A percentile compares a stretch with the other conserved stretches of the same genome.
These are phyloP conservation scores for Lachancea cidri DNA, from an alignment of 805 yeast genomes.

Conservation along the genomic window DNA sequence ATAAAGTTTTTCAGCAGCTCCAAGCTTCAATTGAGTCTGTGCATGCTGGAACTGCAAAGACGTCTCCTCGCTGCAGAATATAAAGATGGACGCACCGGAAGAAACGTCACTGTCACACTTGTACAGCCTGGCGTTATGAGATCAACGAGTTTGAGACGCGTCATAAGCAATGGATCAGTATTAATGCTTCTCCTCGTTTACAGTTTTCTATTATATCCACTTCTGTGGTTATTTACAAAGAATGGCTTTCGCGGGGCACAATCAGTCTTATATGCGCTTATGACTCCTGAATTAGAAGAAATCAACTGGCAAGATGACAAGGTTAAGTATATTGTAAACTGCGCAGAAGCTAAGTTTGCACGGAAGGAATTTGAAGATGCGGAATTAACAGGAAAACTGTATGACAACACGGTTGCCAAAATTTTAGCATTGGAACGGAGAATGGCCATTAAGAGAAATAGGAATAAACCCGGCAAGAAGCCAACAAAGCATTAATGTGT, in stretches of 20 bases:
- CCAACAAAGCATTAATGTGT: not conserved
- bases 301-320: constrained; percentile 53
- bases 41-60: constrained; percentile 75
- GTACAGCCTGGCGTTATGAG: constrained; percentile 94
- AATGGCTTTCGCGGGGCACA: constrained; percentile 77
- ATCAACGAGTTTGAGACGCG: constrained; percentile 77
- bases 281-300: constrained; percentile 64
- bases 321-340: constrained; percentile 58
- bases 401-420: constrained; percentile 51
- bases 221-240: constrained; percentile 78
- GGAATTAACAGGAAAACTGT: constrained; percentile 56
- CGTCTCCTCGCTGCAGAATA: constrained; percentile 60
- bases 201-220: constrained; percentile 60
- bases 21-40: constrained; percentile 68
- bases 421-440: constrained; percentile 62
- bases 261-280: constrained; percentile 60
- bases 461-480: constrained; percentile 11
- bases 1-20: constrained; percentile 79
- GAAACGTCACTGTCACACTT: constrained; percentile 62
- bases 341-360: constrained; percentile 48
- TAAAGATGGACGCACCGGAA: constrained; percentile 34
- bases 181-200: constrained; percentile 56
- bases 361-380: constrained; percentile 61
- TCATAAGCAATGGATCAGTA: constrained; percentile 69
- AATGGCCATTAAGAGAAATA: constrained; percentile 64